These are phyloP conservation scores for Ambrosia hybrid DNA, from an alignment of 140 eudicot species.

Conservation along the genomic window DNA sequence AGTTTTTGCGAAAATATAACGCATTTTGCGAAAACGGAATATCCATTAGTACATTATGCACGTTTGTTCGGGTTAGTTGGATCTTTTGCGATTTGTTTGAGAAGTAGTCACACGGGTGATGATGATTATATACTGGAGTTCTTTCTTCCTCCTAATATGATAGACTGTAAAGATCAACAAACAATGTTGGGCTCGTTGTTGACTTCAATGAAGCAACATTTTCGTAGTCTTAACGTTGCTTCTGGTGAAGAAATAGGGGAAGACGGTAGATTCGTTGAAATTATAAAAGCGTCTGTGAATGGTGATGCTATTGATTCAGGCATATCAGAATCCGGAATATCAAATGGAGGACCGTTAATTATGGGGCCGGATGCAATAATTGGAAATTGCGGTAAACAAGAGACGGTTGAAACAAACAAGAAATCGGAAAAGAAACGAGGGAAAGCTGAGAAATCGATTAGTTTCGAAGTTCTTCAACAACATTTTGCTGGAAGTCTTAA, in stretches of 20 bases:
- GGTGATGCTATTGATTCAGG: slow-evolving; percentile 42
- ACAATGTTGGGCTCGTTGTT: slow-evolving; percentile 56
- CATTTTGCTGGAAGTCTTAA: slow-evolving; percentile 86
- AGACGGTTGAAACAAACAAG: slow-evolving; percentile 38
- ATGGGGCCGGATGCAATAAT: slow-evolving; percentile 21
- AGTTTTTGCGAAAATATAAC: slow-evolving; percentile 77
- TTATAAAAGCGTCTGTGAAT: slow-evolving; percentile 43
- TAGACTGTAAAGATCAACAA: slow-evolving; percentile 47
- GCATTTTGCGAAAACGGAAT: slow-evolving; percentile 67
- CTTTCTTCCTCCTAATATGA: slow-evolving; percentile 61
- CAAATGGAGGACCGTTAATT: slow-evolving; percentile 41
- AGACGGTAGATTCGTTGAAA: slow-evolving; percentile 61
- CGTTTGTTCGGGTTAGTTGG: slow-evolving; percentile 76
- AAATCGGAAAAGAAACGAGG: slow-evolving; percentile 72
- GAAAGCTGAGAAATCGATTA: slow-evolving; percentile 80
- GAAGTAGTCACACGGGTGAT: slow-evolving; percentile 73
- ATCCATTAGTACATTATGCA: slow-evolving; percentile 89
- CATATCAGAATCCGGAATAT: slow-evolving; percentile 36
- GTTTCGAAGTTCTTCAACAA: slow-evolving; percentile 78
- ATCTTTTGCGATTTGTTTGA: slow-evolving; percentile 79
- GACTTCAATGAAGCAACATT: slow-evolving; percentile 66
- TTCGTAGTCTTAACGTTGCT: slow-evolving; percentile 72
- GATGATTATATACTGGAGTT: slow-evolving; percentile 85
- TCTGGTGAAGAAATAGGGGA: slow-evolving; percentile 75
- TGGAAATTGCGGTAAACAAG: slow-evolving; percentile 28